phyloP scores from a whole-genome alignment of 2,329 filamentous ascomycete species.

The Cladosporium austrohemisphaericum region DNA sequence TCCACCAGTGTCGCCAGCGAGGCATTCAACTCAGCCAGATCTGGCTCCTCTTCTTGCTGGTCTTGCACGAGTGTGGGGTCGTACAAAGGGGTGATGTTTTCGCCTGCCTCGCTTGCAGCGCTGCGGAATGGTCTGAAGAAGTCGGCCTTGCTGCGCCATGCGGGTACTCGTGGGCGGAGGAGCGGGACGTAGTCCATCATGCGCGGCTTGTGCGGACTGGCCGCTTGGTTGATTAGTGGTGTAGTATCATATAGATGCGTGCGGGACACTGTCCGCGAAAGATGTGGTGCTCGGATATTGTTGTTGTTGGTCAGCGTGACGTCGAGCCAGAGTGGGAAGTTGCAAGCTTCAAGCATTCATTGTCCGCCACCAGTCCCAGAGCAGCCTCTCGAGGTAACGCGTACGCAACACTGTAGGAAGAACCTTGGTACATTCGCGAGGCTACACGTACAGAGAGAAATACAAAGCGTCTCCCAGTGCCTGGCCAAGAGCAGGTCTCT shows the following conservation, averaged over 20 bases:
- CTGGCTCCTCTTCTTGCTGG: conserved; percentile 44
- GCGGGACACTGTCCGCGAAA: too few species aligned
- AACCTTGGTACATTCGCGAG: too few species aligned
- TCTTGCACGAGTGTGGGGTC: conserved; percentile 21
- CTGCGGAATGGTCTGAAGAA: conserved; percentile 32
- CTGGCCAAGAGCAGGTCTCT: too few species aligned
- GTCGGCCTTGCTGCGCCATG: conserved; percentile 33
- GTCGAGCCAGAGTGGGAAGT: too few species aligned
- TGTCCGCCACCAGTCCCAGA: too few species aligned
- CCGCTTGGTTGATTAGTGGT: neutral
- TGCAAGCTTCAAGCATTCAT: too few species aligned
- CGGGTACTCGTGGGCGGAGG: conserved; percentile 18
- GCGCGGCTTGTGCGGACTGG: neutral
- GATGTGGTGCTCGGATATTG: too few species aligned
- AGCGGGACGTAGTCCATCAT: conserved; percentile 30
- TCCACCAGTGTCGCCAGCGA: conserved; percentile 65
- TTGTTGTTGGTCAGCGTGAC: too few species aligned
- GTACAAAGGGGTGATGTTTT: conserved; percentile 27
- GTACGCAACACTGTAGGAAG: too few species aligned
- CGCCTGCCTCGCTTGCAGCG: conserved; percentile 22
- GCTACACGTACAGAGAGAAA: too few species aligned
- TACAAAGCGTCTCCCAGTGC: too few species aligned
- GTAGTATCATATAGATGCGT: conserved; percentile 3
- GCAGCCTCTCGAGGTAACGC: too few species aligned
- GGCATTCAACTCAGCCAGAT: conserved; percentile 66